A percentile compares a stretch with the other conserved stretches of the same genome.
Conservation (phyloP, 805 yeast genomes). For the Metschnikowia arizonensis region DNA sequence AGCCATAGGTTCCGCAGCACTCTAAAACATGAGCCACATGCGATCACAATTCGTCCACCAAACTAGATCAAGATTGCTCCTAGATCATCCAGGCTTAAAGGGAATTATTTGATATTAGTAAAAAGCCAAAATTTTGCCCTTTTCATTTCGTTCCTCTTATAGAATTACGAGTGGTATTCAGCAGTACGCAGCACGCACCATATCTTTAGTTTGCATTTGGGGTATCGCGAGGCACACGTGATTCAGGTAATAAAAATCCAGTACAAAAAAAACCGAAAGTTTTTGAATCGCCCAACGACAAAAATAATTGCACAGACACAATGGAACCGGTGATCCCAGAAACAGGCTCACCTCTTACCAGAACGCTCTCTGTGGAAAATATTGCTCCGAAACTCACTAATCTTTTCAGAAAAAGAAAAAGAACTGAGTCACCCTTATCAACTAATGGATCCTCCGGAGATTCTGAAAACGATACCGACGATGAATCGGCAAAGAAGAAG, state of each 20-base stretch:
- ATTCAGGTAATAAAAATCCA: conserved; percentile 5
- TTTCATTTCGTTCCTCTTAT: background rate
- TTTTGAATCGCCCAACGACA: conserved; percentile 1
- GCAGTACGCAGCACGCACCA: background rate
- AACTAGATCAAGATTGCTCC: too few species aligned
- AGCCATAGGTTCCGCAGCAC: background rate
- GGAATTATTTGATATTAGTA: too few species aligned
- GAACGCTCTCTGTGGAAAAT: conserved; percentile 39
- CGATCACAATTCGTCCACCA: background rate
- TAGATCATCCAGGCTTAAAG: too few species aligned
- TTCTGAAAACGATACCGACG: conserved; percentile 9
- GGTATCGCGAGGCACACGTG: conserved; percentile 6
- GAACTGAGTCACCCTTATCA: conserved; percentile 14
- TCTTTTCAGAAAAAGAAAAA: conserved; percentile 21
- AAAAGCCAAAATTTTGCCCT: too few species aligned
- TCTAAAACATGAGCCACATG: conserved; percentile 1
- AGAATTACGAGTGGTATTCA: background rate
- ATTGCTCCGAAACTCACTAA: conserved; percentile 36
- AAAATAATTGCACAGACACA: background rate
- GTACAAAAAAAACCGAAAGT: conserved; percentile 1
- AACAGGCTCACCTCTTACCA: conserved; percentile 20
- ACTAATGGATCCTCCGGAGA: conserved; percentile 10
- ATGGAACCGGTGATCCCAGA: conserved; percentile 11
- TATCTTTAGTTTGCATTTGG: conserved; percentile 1
- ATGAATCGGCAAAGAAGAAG: conserved; percentile 13